A percentile compares a stretch with the other conserved stretches of the same genome.
phyloP scores from a whole-genome alignment of 129 eudicot genomes.

The Oenanthe sinensis region DNA sequence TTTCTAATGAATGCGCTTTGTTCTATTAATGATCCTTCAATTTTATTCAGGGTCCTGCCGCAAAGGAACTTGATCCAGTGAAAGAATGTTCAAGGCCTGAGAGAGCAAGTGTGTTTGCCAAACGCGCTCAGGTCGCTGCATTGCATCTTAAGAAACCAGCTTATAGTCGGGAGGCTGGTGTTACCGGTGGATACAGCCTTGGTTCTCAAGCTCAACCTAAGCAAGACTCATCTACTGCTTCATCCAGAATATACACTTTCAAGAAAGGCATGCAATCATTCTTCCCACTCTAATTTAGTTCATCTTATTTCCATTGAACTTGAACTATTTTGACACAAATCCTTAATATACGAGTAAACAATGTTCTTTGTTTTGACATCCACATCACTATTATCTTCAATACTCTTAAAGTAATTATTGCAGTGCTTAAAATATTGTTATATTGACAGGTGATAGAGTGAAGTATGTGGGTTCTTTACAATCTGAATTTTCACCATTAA shows the following conservation, averaged over 20 bases:
- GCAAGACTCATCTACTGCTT: slow-evolving; percentile 83
- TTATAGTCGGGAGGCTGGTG: slow-evolving; percentile 86
- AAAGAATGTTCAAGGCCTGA: slow-evolving; percentile 68
- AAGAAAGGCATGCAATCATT: slow-evolving; percentile 44
- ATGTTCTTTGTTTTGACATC: background rate
- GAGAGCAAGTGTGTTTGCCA: slow-evolving; percentile 54
- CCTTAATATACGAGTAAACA: background rate
- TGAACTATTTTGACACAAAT: background rate
- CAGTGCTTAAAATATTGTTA: background rate
- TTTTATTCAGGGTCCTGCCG: slow-evolving; percentile 43
- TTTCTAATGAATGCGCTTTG: background rate
- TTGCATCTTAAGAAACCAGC: slow-evolving; percentile 58
- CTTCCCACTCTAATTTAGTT: background rate
- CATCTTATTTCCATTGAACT: background rate
- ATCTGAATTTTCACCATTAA: slow-evolving; percentile 38
- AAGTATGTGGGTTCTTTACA: slow-evolving; percentile 61
- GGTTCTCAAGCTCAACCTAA: slow-evolving; percentile 71
- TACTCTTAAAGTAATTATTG: background rate
- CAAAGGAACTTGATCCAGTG: slow-evolving; percentile 47
- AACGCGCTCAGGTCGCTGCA: slow-evolving; percentile 40
- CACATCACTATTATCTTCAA: background rate
- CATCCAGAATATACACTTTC: slow-evolving; percentile 64
- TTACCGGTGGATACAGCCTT: slow-evolving; percentile 58
- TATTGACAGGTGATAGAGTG: slow-evolving; percentile 84
- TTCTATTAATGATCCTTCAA: background rate